phyloP scores from a whole-genome alignment of 768 basidiomycete species.

The Leccinum barrowsii region DNA sequence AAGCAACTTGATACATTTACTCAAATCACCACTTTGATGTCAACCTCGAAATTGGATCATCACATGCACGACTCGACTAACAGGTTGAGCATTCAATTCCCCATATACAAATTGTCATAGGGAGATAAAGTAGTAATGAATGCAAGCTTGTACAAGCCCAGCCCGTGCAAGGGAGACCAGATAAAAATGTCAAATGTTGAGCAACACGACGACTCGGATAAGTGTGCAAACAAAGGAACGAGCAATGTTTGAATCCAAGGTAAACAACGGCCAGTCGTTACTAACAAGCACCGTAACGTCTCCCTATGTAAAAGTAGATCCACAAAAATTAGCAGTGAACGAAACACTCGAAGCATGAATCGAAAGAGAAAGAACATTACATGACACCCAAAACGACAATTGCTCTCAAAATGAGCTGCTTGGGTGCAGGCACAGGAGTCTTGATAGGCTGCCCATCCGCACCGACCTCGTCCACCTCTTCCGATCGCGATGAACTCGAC shows the following conservation, averaged over 20 bases:
- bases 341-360: slow-evolving; percentile 7
- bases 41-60: neutral
- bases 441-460: slow-evolving; percentile 33
- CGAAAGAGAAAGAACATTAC: slow-evolving; percentile 25
- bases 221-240: neutral
- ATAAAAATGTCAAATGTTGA: too few species aligned
- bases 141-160: slow-evolving; percentile 8
- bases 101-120: slow-evolving; percentile 20
- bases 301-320: neutral
- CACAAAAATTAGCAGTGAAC: neutral
- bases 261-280: neutral
- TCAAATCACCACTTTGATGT: neutral
- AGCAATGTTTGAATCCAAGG: slow-evolving; percentile 1
- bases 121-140: neutral
- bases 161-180: neutral
- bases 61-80: neutral
- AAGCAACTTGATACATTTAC: neutral
- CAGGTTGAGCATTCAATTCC: slow-evolving; percentile 2
- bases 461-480: slow-evolving; percentile 43
- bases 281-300: neutral
- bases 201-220: neutral
- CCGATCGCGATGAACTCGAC: slow-evolving; percentile 50
- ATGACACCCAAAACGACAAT: slow-evolving; percentile 78
- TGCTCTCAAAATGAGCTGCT: slow-evolving; percentile 65
- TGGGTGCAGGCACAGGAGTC: slow-evolving; percentile 29